Evolutionary conservation across 768 basidiomycete genomes (phyloP).

Genomic region (Panaeolus papilionaceus): DNA sequence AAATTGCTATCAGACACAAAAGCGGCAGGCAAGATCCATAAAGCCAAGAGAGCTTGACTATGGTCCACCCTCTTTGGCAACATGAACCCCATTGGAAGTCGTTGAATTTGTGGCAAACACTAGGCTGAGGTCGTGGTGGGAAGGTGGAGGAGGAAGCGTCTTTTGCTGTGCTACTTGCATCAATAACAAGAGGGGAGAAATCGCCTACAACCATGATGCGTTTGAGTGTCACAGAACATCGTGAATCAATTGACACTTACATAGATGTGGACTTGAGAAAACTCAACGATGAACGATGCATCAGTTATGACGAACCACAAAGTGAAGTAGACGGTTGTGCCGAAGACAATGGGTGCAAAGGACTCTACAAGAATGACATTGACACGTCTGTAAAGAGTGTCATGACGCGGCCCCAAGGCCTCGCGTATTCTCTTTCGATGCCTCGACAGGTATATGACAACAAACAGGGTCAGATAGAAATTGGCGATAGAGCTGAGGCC

Average conservation of each 20-base stretch:
- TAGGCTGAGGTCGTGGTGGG: background rate
- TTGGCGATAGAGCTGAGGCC: background rate
- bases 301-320: background rate
- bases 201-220: background rate
- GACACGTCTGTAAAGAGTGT: background rate
- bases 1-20: too few relatives aligned
- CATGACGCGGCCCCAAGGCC: background rate
- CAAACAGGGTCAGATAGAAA: background rate
- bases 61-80: background rate
- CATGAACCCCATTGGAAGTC: background rate
- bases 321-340: background rate
- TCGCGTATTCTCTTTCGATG: background rate
- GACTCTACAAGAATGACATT: background rate
- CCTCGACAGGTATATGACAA: background rate
- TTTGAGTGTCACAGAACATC: background rate
- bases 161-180: constrained; percentile 2
- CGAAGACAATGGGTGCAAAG: background rate
- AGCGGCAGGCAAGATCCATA: background rate
- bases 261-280: background rate
- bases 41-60: background rate
- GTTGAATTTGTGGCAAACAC: background rate
- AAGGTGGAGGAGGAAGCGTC: background rate
- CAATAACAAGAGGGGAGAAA: background rate
- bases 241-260: background rate
- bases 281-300: background rate